Percentiles rank a stretch among this genome's conserved stretches.
Evolutionary conservation across 257 asterid genomes (phyloP).

Genomic region (Solanum gandarillasii): DNA sequence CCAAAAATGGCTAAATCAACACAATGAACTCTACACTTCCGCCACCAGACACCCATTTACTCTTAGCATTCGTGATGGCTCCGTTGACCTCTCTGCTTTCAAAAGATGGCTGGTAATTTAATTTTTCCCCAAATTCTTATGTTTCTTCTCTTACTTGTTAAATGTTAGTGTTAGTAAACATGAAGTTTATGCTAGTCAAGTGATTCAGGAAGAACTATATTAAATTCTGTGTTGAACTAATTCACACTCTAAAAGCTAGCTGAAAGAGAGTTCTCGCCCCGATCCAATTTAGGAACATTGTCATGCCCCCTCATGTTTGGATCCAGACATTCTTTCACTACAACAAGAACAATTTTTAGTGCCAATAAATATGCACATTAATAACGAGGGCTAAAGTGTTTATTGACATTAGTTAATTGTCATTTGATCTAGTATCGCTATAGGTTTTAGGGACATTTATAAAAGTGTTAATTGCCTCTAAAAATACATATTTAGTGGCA

Average conservation of each 20-base stretch:
- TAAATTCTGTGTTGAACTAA: background rate
- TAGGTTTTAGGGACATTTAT: no score
- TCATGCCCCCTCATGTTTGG: no score
- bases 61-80: conserved; percentile 63
- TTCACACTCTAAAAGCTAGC: background rate
- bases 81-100: conserved; percentile 52
- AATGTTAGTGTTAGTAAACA: background rate
- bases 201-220: background rate
- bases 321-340: no score
- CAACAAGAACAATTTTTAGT: no score
- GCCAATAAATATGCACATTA: no score
- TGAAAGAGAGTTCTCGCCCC: no score
- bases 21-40: conserved; percentile 26
- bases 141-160: background rate
- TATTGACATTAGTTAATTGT: no score
- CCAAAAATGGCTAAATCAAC: conserved; percentile 50
- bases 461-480: no score
- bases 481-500: no score
- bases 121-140: background rate
- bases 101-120: conserved; percentile 69
- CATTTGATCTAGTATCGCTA: no score
- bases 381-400: fast-evolving
- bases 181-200: background rate
- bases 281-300: no score
- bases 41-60: conserved; percentile 81